Evolutionary conservation across 2,329 filamentous ascomycete species (phyloP), one percentile per base, ranked within the genome.

Genomic region (Aspergillus sclerotialis): DNA sequence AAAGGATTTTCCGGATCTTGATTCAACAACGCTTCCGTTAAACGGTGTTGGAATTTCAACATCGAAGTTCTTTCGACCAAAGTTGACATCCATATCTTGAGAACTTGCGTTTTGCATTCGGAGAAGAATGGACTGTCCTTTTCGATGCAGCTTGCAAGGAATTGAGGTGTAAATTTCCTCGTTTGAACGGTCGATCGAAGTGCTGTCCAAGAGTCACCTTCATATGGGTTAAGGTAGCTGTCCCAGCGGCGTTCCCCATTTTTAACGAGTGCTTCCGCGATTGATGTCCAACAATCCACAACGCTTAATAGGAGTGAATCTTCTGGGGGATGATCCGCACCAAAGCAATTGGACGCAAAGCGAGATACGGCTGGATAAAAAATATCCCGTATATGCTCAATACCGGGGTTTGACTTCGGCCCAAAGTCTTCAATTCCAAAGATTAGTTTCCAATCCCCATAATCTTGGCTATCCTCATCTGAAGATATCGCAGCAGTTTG

Each of bases 381-480:
- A 17, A 63, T 57, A 12, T 61, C 58, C 16, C 69, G 50, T 19
- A 70, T 48, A 30, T 56, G 49, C 29, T 52, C 46, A 23, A 61
- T 47, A 15, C 44, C 54, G 31, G 46, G 42, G 16, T 40, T 45
- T 10, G 46, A 36, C 4, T 3, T 14, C 9, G 24, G n/a, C 10
- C 16, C 10, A 17, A 47, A 36, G 17, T 32, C 29, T 24, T 58
- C 49, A 16, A 60, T 55, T 6, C 56, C 45, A 27, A 63, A 58
- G 3, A 56, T 49, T 25, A 72, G 69, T 37, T 74, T 61, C 60
- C 70, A 75, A 39, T 77, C 75, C 18, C 76, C 76, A 46, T 77
- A 80, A 30, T 80, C 76, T 50, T 81, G 78, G 42, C 76, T 80
- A 34, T 81, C 78, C 33, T 80, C 76, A 35, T 66, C 72, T 4